These are phyloP conservation scores for Perkinsus chesapeaki DNA, from an alignment of 169 alveolate genomes.

Conservation along the genomic window DNA sequence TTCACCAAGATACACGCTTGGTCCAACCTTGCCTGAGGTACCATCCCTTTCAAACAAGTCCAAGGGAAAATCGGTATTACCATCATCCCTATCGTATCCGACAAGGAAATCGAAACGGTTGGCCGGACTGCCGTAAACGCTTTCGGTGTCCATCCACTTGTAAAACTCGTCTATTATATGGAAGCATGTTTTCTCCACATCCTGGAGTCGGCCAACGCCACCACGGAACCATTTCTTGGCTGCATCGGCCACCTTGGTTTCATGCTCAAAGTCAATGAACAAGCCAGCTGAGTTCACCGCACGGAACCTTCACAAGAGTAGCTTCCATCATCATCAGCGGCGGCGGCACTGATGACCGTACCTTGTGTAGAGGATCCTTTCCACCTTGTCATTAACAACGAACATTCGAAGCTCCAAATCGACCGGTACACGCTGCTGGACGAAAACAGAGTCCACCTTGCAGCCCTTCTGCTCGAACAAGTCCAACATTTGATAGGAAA, in stretches of 20 bases:
- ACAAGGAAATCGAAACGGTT: background rate
- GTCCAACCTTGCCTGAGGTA: background rate
- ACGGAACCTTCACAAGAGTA: background rate
- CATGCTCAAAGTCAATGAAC: background rate
- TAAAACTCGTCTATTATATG: background rate
- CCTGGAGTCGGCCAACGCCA: background rate
- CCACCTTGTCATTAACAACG: background rate
- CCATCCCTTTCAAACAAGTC: background rate
- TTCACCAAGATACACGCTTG: background rate
- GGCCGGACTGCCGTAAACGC: slow-evolving; percentile 5
- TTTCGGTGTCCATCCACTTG: background rate
- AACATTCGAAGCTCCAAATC: background rate
- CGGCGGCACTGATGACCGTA: too few species aligned
- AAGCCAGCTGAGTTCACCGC: background rate
- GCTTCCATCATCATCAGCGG: too few species aligned
- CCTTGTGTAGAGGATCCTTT: background rate
- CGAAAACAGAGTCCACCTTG: background rate
- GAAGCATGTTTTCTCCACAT: background rate
- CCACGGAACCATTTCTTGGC: background rate
- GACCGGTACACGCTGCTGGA: background rate
- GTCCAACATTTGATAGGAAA: background rate
- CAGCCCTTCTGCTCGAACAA: background rate
- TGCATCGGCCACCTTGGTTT: background rate
- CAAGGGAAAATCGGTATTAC: background rate
- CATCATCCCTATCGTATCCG: background rate